A percentile compares a stretch with the other conserved stretches of the same genome.
Evolutionary conservation across 257 asterid species (phyloP).

Genomic region (Echium plantagineum): DNA sequence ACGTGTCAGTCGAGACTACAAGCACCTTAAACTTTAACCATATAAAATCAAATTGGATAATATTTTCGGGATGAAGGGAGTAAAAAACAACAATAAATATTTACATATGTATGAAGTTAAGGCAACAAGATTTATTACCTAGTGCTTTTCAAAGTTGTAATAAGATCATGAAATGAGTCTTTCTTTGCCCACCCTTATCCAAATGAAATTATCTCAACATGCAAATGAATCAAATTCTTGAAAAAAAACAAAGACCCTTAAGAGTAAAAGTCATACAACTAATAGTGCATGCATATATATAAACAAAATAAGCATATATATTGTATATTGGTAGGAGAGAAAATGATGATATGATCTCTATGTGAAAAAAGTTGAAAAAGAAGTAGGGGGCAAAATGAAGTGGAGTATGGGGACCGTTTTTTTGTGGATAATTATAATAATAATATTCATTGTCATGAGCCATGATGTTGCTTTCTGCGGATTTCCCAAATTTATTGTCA

Average conservation of each 20-base stretch:
- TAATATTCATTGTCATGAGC: background rate
- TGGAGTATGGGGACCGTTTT: constrained; percentile 15
- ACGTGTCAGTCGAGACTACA: no score
- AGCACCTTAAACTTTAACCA: no score
- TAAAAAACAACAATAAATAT: no score
- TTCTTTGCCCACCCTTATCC: constrained; percentile 5
- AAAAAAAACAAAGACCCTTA: background rate
- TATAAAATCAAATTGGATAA: no score
- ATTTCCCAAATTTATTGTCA: background rate
- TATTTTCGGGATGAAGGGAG: no score
- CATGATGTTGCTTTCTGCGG: background rate
- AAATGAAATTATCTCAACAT: constrained; percentile 1
- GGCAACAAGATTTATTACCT: constrained; percentile 24
- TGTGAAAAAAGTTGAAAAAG: constrained; percentile 3
- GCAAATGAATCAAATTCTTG: background rate
- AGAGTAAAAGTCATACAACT: background rate
- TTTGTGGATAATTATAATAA: background rate
- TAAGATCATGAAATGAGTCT: no score
- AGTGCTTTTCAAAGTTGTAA: constrained; percentile 6
- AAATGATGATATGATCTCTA: background rate
- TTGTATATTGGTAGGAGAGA: background rate
- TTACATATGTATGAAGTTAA: background rate
- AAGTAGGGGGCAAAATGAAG: background rate
- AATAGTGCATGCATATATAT: background rate
- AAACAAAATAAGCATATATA: background rate